Base-by-base conservation (phyloP, 2,329 filamentous ascomycete genomes). In the Claviceps capensis region DNA sequence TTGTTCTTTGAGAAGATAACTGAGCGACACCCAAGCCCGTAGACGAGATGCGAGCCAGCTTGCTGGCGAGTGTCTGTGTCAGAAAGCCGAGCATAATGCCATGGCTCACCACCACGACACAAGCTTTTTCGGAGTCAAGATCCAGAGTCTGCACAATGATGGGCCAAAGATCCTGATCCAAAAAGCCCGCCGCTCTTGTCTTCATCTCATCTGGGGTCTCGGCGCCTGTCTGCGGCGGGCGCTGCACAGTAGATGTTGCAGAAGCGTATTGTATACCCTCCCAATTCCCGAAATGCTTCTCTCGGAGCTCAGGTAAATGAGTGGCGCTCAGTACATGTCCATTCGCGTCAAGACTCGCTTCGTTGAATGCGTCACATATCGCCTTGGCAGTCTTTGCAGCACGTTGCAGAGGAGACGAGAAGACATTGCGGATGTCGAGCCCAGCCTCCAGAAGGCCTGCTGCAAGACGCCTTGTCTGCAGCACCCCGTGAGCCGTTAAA, bases 401-500 rank as follows among this genome's bases (percentile, higher is more conserved):
- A 52, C 90, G 80, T 57, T 83, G 79, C 5, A 95, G 75, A 59
- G 89, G 81, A 6, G 89, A 95, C 1, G 87, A 78, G 65, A 88
- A 93, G 54, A 94, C 70, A 55, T 82, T 76, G n/a, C 72, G 76
- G 58, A 87, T 59, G 56, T 17, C 61, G 59, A 55, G 52, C 26
- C 41, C 51, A 6, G 37, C 34, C 30, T 60, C 54, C 1, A 69
- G 67, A 5, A 95, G 77, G 60, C 86, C 74, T 16, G 74, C 65
- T 30, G 80, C 88, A 1, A 95, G 74, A 34, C 81, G 79, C 45
- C 76, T 78, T n/a, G 86, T 81, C 67, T 95, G 89, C 48, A 90
- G 75, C 49, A 85, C 77, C 52, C 89, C 89, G 68, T 95, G 87
- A 56, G 81, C 83, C 23, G 89, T 95, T 59, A 95, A 73, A 42